Conservation (phyloP, 140 eudicot species). For the Stevia rebaudiana region DNA sequence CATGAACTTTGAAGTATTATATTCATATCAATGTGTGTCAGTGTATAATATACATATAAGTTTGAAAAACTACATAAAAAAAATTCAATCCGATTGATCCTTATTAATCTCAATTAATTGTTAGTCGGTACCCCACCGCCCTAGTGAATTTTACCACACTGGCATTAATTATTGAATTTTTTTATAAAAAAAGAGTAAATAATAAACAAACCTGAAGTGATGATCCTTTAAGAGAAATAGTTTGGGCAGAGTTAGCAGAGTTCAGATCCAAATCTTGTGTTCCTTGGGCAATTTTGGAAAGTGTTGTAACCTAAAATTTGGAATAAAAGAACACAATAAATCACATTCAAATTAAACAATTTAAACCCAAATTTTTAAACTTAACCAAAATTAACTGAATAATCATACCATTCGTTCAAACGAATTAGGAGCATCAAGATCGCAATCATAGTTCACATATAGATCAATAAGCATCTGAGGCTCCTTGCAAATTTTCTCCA, state of each 20-base stretch:
- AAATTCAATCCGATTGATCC: too few relatives aligned
- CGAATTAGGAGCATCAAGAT: slow-evolving; percentile 38
- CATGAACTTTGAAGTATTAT: too few relatives aligned
- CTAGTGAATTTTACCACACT: too few relatives aligned
- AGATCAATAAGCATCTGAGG: slow-evolving; percentile 42
- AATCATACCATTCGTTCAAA: slow-evolving; percentile 38
- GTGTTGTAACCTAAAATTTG: slow-evolving; percentile 54
- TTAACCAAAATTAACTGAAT: neutral
- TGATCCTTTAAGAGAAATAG: slow-evolving; percentile 69
- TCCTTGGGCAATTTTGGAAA: slow-evolving; percentile 90
- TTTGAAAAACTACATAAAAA: too few relatives aligned
- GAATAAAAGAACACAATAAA: neutral
- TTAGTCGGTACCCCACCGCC: too few relatives aligned
- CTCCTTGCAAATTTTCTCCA: slow-evolving; percentile 40
- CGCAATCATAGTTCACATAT: slow-evolving; percentile 44
- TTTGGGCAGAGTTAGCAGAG: slow-evolving; percentile 60
- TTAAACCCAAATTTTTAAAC: neutral
- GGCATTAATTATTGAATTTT: neutral
- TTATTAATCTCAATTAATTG: too few relatives aligned
- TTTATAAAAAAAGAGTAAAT: neutral
- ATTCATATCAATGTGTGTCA: too few relatives aligned
- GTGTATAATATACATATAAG: too few relatives aligned
- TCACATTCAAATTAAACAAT: slow-evolving; percentile 4
- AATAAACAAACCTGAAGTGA: slow-evolving; percentile 67
- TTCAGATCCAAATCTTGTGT: slow-evolving; percentile 70